These are phyloP conservation scores for Psidium guajava DNA, from an alignment of 345 rosid species.

Conservation along the genomic window DNA sequence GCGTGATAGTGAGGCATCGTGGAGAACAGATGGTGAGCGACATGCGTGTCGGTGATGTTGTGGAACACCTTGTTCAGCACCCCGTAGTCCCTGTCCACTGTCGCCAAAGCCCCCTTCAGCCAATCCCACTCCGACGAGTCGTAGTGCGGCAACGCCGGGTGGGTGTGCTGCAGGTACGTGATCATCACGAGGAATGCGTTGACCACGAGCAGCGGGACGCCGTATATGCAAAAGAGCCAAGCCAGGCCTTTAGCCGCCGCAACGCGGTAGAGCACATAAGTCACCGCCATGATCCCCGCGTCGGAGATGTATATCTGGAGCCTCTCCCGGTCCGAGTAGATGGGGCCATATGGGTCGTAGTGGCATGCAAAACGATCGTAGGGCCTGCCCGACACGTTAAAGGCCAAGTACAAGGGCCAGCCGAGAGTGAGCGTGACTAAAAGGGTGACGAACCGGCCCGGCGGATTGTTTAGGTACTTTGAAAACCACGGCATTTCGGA, in stretches of 20 bases:
- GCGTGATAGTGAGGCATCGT: constrained; percentile 64
- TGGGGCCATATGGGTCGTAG: constrained; percentile 38
- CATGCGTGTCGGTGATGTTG: constrained; percentile 50
- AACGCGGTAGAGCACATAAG: constrained; percentile 19
- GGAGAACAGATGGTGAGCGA: constrained; percentile 52
- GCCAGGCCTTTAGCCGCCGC: constrained; percentile 26
- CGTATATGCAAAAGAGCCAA: constrained; percentile 41
- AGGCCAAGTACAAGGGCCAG: constrained; percentile 34
- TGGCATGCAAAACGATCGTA: constrained; percentile 40
- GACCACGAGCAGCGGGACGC: constrained; percentile 36
- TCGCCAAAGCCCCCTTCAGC: constrained; percentile 51
- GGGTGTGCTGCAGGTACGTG: constrained; percentile 63
- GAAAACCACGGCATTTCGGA: constrained; percentile 13
- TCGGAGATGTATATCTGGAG: constrained; percentile 40
- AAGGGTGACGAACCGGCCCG: constrained; percentile 23
- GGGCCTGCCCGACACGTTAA: constrained; percentile 35
- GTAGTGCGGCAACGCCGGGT: constrained; percentile 47
- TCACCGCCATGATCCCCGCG: constrained; percentile 24
- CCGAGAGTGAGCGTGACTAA: constrained; percentile 26
- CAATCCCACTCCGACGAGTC: constrained; percentile 59
- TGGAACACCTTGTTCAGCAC: constrained; percentile 49
- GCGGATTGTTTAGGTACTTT: constrained; percentile 35
- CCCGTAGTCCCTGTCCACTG: constrained; percentile 52
- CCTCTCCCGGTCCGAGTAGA: constrained; percentile 36
- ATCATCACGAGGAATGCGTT: constrained; percentile 41